Base-by-base conservation (phyloP, 2,329 filamentous ascomycete species). In the Aspergillus neoniger region DNA sequence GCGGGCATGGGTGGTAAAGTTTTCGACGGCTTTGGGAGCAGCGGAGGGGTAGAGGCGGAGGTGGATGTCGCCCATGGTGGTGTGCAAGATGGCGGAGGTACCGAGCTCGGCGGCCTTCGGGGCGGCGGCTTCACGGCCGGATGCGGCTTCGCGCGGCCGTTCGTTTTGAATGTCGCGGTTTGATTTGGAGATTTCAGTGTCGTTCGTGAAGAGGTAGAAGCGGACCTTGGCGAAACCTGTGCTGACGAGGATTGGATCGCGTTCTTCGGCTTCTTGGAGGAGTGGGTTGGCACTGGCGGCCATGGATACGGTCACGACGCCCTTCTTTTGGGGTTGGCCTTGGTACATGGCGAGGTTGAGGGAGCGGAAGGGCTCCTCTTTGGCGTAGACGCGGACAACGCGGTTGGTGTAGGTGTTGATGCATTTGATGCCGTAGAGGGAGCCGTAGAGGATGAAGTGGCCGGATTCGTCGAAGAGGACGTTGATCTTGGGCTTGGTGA, bases 141-240 rank as follows among this genome's bases (percentile, higher is more conserved):
- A 65, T 48, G 84, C 85, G 17, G 88, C 73, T 55, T 87, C 83
- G 1, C 86, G 89, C 0, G 94, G 95, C 69, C 92, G 93, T 78
- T 99, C 95, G 74, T 99, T 99, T 69, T 96, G 92, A 10, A 99
- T 84, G 74, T 99, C 95, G 67, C 95, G 88, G 38, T 89, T 88
- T 7, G 90, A 89, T 75, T 94, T 96, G 67, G 88, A 89, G 55
- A 95, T 84, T 23, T 92, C 90, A 39, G 88, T 86, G 41, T 96
- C 91, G 75, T 97, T 96, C 38, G 91, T 96, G 77, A 97, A 99
- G 87, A 98, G 92, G 83, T 97, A 99, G 79, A 99, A 99, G 43
- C 96, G 90, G 28, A 90, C 86, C 78, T 96, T 98, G 64, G 88
- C 90, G 49, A 91, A 88, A 0, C 88, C 94, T 0, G 95, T 98